Evolutionary conservation across 2,329 filamentous ascomycete species (phyloP).

Genomic region (Fusarium piperis): DNA sequence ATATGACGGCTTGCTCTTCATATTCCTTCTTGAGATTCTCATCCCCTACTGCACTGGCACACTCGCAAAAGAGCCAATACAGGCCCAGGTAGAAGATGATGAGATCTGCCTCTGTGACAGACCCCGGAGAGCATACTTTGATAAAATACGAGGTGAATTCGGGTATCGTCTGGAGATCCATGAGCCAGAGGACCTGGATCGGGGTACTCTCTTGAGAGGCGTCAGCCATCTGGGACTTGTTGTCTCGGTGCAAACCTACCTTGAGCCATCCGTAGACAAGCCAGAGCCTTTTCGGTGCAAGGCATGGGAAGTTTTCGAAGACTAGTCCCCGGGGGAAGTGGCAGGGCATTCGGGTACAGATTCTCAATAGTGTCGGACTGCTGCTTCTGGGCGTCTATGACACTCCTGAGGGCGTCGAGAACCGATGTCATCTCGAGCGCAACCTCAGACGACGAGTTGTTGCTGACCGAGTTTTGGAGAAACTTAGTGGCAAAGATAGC

Average conservation of each 20-base stretch:
- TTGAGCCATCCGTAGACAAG: not conserved
- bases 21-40: not conserved
- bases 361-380: not conserved
- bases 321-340: not conserved
- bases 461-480: conserved; percentile 34
- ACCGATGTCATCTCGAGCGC: conserved; percentile 29
- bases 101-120: not conserved
- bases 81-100: not conserved
- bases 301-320: not conserved
- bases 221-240: not conserved
- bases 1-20: conserved; percentile 13
- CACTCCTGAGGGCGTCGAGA: not conserved
- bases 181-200: not conserved
- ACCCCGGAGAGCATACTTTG: not conserved
- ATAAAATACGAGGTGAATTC: not conserved
- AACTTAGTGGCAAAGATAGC: conserved; percentile 36
- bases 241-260: not conserved
- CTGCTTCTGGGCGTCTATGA: not conserved
- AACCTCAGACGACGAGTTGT: conserved; percentile 17
- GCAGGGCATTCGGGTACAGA: not conserved
- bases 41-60: not conserved
- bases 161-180: not conserved
- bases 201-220: not conserved
- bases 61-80: not conserved
- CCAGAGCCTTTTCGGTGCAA: not conserved